These are phyloP conservation scores for Malus hybrid DNA, from an alignment of 331 rosid species.

Conservation along the genomic window DNA sequence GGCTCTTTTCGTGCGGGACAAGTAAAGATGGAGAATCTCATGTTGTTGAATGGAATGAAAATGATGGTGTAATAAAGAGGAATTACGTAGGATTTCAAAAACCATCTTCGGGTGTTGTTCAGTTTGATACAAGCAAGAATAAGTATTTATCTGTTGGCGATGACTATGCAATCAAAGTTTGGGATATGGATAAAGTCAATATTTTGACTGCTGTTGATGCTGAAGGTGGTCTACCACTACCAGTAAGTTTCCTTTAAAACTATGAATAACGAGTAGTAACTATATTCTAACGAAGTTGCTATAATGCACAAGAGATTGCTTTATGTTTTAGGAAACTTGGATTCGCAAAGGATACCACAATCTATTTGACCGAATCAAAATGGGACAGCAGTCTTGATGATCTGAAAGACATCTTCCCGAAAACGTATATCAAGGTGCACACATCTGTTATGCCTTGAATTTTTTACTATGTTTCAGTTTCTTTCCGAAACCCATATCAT, in stretches of 20 bases:
- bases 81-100: conserved; percentile 39
- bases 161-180: conserved; percentile 43
- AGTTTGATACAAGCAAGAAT: conserved; percentile 44
- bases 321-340: conserved; percentile 72
- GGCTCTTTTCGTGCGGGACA: conserved; percentile 70
- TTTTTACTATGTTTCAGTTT: background rate
- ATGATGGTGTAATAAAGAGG: conserved; percentile 47
- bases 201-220: conserved; percentile 39
- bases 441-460: background rate
- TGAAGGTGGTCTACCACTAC: conserved; percentile 41
- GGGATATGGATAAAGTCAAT: conserved; percentile 49
- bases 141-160: conserved; percentile 55
- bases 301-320: conserved; percentile 70
- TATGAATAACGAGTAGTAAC: background rate
- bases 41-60: conserved; percentile 60
- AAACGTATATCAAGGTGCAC: conserved; percentile 83
- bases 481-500: background rate
- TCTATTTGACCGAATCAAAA: conserved; percentile 81
- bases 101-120: conserved; percentile 36
- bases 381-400: conserved; percentile 80
- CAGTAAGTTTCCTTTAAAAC: conserved; percentile 31
- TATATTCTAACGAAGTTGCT: conserved; percentile 35
- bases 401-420: conserved; percentile 81
- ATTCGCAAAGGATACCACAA: conserved; percentile 68
- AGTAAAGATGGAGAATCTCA: conserved; percentile 46